Evolutionary conservation across 345 rosid genomes (phyloP), one percentile per base, ranked within the genome.

Genomic region (Geranium rotundifolium): DNA sequence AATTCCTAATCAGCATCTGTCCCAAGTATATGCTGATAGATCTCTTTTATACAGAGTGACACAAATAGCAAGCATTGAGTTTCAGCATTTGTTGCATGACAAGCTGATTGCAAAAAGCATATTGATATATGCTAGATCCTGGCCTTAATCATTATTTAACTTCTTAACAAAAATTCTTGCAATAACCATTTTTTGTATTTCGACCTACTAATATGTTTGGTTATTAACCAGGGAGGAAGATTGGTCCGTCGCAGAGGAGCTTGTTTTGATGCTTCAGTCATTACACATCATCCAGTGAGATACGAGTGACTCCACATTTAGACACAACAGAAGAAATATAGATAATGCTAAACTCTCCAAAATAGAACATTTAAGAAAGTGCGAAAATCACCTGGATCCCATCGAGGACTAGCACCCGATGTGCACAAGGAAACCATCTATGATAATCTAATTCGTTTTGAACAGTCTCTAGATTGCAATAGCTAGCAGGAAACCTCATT

Each of bases 371-470:
- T 19, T 62, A 23, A n/a, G 19, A 56, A 17, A 66, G 19, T 2
- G 52, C 50, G 39, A 64, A n/a, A 27, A 12, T 64, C 62, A 85
- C 97, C 95, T 91, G 96, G 60, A 91, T 85, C 59, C 84, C 81
- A 59, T 92, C 98, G 8, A 92, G 91, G 67, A 89, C 96, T 39
- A 89, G 84, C 69, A 92, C 81, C 59, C 98, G 67, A 65, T 79
- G 82, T 5, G 79, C 65, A 66, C 80, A 79, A 31, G 84, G 77
- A 71, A 87, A 87, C 96, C 93, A 87, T 39, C 71, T 79, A 17
- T 20, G 74, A 65, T 79, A 82, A 67, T 78, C 84, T 50, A 34
- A 63, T 20, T 67, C 67, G 13, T 63, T 20, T 56, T 66, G 69
- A 71, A 65, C 71, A 57, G 52, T 39, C 39, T 57, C 67, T 29